Base-by-base conservation (phyloP, 176 grass and related monocot species). In the Alopecurus myosuroides region DNA sequence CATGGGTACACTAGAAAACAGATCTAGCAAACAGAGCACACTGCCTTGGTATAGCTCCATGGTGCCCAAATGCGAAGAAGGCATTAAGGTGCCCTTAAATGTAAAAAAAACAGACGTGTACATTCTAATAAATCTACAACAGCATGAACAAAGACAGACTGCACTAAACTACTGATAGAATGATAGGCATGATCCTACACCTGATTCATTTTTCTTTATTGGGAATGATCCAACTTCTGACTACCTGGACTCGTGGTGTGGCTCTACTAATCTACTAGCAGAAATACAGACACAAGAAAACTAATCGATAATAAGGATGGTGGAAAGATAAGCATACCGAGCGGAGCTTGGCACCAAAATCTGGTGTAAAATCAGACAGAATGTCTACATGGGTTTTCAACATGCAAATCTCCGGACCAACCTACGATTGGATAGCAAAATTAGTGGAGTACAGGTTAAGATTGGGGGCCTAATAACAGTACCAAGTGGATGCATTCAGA, bases 311-410 rank as follows among this genome's bases (percentile, higher is more conserved):
- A 29, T 9, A 42, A 71, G 34, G 8, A 36, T 22, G 20, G 49
- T 23, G 10, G 41, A 23, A 57, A 73, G 17, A 70, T 7, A 1
- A 51, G 22, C 85, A 81, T 91, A 98, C 96, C 55, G 67, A 65
- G 10, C 88, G 91, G 55, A 98, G 96, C 78, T 88, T 85, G 44
- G 29, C 35, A 26, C 89, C 91, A 89, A 98, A 98, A 50, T 90
- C 91, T 77, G 89, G 81, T 29, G 91, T 94, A 88, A 87, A 95
- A 90, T 98, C 96, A 92, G 91, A 90, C 57, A 98, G 82, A 70
- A 95, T 92, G 74, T 98, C 96, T 46, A 92, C 93, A 85, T 98
- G 96, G 29, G 93, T 98, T 79, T 95, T 98, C 83, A 98, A 53
- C 87, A 98, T 88, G 74, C 96, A 98, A 80, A 98, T 98, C 61